Conservation (phyloP, 441 rosid genomes). For the Breynia disticha region DNA sequence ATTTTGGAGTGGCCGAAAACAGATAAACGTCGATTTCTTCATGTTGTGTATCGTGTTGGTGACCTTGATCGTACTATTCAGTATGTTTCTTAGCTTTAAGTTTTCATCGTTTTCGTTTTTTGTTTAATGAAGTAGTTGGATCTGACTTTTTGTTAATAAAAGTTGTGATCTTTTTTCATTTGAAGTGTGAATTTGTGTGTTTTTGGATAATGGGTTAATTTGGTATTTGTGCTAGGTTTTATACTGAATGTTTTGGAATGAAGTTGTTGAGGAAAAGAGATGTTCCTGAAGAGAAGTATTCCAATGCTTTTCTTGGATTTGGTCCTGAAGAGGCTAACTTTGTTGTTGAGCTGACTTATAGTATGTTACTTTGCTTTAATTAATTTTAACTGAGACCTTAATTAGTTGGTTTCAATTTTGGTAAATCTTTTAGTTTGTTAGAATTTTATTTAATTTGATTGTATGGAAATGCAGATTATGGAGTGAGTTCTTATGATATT, state of each 20-base stretch:
- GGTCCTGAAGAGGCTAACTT: constrained; percentile 77
- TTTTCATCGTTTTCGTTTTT: too few species aligned
- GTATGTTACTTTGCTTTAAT: constrained; percentile 27
- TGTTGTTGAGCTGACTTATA: constrained; percentile 78
- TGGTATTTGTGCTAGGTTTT: constrained; percentile 42
- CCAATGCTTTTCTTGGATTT: constrained; percentile 92
- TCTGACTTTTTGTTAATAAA: too few species aligned
- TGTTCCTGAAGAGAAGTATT: constrained; percentile 82
- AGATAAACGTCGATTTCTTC: constrained; percentile 77
- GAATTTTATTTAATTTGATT: not conserved
- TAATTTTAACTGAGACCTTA: not conserved
- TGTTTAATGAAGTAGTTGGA: too few species aligned
- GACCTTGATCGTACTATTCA: constrained; percentile 84
- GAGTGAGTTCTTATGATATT: constrained; percentile 77
- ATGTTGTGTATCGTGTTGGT: constrained; percentile 88
- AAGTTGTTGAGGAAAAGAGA: constrained; percentile 86
- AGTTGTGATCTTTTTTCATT: not conserved
- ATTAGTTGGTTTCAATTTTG: not conserved
- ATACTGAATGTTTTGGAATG: constrained; percentile 95
- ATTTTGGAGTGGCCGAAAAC: constrained; percentile 83
- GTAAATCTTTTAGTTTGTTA: not conserved
- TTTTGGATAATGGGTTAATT: not conserved
- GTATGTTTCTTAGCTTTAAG: constrained; percentile 19
- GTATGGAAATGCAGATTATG: constrained; percentile 51
- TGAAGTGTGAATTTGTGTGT: not conserved